These are phyloP conservation scores for Geopyxis carbonaria DNA, from an alignment of 495 filamentous ascomycete species.

Conservation along the genomic window DNA sequence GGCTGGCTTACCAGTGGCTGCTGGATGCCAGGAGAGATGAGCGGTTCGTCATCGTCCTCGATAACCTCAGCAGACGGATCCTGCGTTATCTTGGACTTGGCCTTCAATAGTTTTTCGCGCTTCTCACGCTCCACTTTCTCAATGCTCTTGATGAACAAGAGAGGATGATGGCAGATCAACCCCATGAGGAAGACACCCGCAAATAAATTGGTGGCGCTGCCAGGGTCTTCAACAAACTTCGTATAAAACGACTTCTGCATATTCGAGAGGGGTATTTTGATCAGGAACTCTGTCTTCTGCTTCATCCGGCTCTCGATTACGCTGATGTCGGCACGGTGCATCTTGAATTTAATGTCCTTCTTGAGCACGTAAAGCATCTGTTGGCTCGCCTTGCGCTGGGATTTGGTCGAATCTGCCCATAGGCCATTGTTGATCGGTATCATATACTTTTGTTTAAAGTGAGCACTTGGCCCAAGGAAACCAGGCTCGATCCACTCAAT, in stretches of 20 bases:
- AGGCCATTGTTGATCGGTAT: conserved; percentile 59
- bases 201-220: neutral
- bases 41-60: too few relatives aligned
- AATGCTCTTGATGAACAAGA: conserved; percentile 40
- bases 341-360: conserved; percentile 55
- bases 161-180: conserved; percentile 62
- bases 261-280: conserved; percentile 50
- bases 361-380: conserved; percentile 56
- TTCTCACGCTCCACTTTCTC: conserved; percentile 10
- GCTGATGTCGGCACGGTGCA: conserved; percentile 54
- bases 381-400: too few relatives aligned
- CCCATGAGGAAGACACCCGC: conserved; percentile 30
- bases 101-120: too few relatives aligned
- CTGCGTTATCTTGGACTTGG: too few relatives aligned
- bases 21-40: too few relatives aligned
- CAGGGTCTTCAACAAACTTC: conserved; percentile 30
- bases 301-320: conserved; percentile 48
- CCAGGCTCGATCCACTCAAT: conserved; percentile 74
- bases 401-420: conserved; percentile 44
- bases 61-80: too few relatives aligned
- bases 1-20: too few relatives aligned
- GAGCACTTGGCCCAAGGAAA: conserved; percentile 46
- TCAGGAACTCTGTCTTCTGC: conserved; percentile 62
- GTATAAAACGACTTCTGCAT: conserved; percentile 51
- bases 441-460: conserved; percentile 53